Conservation (phyloP, 1,284 basidiomycete species). For the Ustilago curta region DNA sequence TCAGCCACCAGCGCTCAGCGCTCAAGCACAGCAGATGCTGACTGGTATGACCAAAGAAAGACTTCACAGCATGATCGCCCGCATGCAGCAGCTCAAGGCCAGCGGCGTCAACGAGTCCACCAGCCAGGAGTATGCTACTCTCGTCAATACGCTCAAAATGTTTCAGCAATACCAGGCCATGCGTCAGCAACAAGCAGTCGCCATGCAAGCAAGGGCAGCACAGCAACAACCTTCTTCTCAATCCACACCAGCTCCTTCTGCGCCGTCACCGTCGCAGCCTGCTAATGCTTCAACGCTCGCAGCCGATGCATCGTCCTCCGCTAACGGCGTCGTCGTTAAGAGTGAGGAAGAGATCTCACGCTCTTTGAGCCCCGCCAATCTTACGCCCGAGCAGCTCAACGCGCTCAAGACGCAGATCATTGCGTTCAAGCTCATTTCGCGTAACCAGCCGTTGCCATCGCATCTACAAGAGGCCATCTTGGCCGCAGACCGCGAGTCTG, state of each 20-base stretch:
- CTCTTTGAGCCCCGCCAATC: slow-evolving; percentile 54
- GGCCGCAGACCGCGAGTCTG: slow-evolving; percentile 64
- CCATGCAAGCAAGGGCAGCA: slow-evolving; percentile 44
- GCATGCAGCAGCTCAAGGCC: slow-evolving; percentile 69
- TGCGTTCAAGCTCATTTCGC: slow-evolving; percentile 85
- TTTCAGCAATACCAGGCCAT: slow-evolving; percentile 66
- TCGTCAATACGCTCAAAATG: slow-evolving; percentile 65
- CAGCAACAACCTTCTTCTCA: slow-evolving; percentile 14
- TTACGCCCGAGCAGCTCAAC: slow-evolving; percentile 83
- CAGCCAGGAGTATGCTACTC: slow-evolving; percentile 68
- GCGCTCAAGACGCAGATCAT: slow-evolving; percentile 88
- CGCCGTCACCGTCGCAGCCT: slow-evolving; percentile 30
- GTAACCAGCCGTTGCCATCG: slow-evolving; percentile 83
- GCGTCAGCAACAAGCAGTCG: slow-evolving; percentile 61
- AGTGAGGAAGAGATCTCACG: slow-evolving; percentile 40
- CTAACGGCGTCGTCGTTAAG: slow-evolving; percentile 46
- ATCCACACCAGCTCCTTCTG: slow-evolving; percentile 23
- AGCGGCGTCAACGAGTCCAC: slow-evolving; percentile 69
- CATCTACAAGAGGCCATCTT: slow-evolving; percentile 81
- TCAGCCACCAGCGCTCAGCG: slow-evolving; percentile 40
- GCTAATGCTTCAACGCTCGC: slow-evolving; percentile 28
- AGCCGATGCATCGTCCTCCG: slow-evolving; percentile 19
- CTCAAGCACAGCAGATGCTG: slow-evolving; percentile 60
- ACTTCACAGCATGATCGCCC: slow-evolving; percentile 61
- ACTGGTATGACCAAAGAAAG: slow-evolving; percentile 67